phyloP scores from a whole-genome alignment of 257 asterid species.

The Scutellaria baicalensis region DNA sequence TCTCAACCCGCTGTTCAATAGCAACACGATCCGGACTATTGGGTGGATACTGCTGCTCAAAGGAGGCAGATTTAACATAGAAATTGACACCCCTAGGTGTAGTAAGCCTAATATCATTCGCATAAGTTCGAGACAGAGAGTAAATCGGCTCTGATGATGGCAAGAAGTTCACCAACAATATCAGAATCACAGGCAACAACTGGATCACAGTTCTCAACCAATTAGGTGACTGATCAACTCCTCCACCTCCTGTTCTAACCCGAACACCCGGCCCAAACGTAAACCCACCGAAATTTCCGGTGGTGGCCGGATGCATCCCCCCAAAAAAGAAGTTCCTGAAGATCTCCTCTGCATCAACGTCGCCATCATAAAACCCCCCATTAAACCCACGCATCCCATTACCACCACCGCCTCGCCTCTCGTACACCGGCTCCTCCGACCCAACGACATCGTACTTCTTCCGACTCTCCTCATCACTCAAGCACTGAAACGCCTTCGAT shows the following conservation, averaged over 20 bases:
- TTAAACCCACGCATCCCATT: constrained; percentile 68
- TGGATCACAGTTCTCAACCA: constrained; percentile 60
- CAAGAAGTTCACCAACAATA: constrained; percentile 70
- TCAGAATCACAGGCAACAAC: constrained; percentile 63
- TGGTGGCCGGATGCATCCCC: constrained; percentile 72
- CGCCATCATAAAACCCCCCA: constrained; percentile 68
- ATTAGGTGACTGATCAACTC: constrained; percentile 50
- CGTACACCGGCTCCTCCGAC: constrained; percentile 64
- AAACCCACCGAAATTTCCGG: constrained; percentile 67
- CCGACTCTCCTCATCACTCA: constrained; percentile 74
- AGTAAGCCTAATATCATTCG: constrained; percentile 40
- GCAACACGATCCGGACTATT: constrained; percentile 45
- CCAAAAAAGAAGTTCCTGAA: constrained; percentile 91
- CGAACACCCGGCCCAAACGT: constrained; percentile 76
- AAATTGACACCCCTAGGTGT: constrained; percentile 76
- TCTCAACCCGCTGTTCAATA: constrained; percentile 61
- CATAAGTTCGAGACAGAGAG: constrained; percentile 50
- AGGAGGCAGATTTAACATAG: constrained; percentile 59
- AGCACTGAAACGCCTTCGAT: constrained; percentile 88
- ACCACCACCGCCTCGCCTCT: constrained; percentile 38
- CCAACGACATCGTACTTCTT: constrained; percentile 64
- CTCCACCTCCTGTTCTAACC: constrained; percentile 69
- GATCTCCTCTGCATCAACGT: constrained; percentile 85
- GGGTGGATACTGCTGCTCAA: constrained; percentile 69
- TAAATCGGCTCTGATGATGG: constrained; percentile 82